A percentile compares a stretch with the other conserved stretches of the same genome.
Conservation (phyloP, 202 grass and related monocot genomes). For the Schoenoplectus tabernaemontani region DNA sequence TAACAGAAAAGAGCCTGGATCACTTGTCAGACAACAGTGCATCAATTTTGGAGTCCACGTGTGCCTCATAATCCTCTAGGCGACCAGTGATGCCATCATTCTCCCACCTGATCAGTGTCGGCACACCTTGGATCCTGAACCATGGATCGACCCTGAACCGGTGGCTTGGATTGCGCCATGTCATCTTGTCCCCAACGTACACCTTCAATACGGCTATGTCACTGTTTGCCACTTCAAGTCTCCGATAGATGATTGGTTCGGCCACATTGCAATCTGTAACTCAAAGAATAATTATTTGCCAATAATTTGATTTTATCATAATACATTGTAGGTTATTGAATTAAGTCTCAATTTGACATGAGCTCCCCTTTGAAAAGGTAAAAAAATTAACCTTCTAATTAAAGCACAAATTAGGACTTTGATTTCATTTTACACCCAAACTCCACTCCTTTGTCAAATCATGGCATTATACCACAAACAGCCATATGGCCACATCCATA, state of each 20-base stretch:
- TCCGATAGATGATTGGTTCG: slow-evolving; percentile 75
- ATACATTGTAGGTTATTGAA: not conserved
- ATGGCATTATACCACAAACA: not conserved
- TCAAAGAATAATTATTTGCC: not conserved
- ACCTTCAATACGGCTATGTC: slow-evolving; percentile 69
- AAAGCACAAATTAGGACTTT: not conserved
- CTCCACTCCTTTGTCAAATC: not conserved
- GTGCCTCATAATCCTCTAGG: slow-evolving; percentile 69
- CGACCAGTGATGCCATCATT: slow-evolving; percentile 40
- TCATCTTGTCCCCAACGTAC: slow-evolving; percentile 75
- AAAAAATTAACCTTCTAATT: not conserved
- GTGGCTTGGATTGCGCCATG: slow-evolving; percentile 65
- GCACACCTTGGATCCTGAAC: slow-evolving; percentile 63
- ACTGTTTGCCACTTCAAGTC: slow-evolving; percentile 33
- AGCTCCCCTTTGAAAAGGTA: not conserved
- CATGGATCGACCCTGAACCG: slow-evolving; percentile 69
- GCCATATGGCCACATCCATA: too few species aligned
- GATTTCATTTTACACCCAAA: not conserved
- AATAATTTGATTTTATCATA: not conserved
- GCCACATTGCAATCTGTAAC: slow-evolving; percentile 87
- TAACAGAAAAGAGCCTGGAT: not conserved
- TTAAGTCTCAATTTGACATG: not conserved
- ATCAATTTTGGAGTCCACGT: slow-evolving; percentile 55
- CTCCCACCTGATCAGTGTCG: slow-evolving; percentile 81
- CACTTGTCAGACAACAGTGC: slow-evolving; percentile 39